Percentiles rank a stretch among this genome's conserved stretches.
Evolutionary conservation across 495 filamentous ascomycete genomes (phyloP).

Genomic region (Penicillium soppii): DNA sequence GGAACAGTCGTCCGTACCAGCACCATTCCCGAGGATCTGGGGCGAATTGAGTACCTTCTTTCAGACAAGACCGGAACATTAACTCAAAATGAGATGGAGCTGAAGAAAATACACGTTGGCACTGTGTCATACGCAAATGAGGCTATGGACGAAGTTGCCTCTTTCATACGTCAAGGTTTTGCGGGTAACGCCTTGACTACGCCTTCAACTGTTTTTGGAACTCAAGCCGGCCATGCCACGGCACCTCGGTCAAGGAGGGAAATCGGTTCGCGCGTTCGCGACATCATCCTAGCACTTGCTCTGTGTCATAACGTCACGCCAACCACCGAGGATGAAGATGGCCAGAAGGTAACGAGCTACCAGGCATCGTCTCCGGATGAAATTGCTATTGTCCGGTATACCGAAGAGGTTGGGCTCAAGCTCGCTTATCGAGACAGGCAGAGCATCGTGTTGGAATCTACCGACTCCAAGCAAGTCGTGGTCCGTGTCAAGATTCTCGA

Average conservation of each 20-base stretch:
- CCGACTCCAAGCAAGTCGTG: constrained; percentile 70
- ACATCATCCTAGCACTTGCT: constrained; percentile 86
- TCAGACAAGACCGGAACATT: constrained; percentile 97
- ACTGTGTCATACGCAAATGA: constrained; percentile 98
- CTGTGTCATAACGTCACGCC: constrained; percentile 98
- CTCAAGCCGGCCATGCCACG: constrained; percentile 54
- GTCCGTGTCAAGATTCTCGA: constrained; percentile 90
- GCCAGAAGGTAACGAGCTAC: constrained; percentile 75
- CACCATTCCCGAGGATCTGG: constrained; percentile 96
- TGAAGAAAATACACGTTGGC: constrained; percentile 97
- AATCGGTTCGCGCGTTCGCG: constrained; percentile 87
- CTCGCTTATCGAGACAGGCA: constrained; percentile 84
- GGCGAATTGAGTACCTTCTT: constrained; percentile 92
- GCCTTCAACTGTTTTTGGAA: constrained; percentile 65
- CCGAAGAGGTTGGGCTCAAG: constrained; percentile 86
- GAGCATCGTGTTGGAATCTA: constrained; percentile 75
- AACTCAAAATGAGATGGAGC: constrained; percentile 97
- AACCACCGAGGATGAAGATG: constrained; percentile 78
- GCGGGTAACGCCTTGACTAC: constrained; percentile 62
- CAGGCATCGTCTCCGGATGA: constrained; percentile 98
- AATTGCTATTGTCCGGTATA: constrained; percentile 96
- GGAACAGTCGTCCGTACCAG: constrained; percentile 93
- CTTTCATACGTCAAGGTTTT: constrained; percentile 83
- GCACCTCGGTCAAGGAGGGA: constrained; percentile 83
- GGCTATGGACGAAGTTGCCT: constrained; percentile 93